phyloP scores from a whole-genome alignment of 2,329 filamentous ascomycete genomes.

The Alternaria incomplexa region DNA sequence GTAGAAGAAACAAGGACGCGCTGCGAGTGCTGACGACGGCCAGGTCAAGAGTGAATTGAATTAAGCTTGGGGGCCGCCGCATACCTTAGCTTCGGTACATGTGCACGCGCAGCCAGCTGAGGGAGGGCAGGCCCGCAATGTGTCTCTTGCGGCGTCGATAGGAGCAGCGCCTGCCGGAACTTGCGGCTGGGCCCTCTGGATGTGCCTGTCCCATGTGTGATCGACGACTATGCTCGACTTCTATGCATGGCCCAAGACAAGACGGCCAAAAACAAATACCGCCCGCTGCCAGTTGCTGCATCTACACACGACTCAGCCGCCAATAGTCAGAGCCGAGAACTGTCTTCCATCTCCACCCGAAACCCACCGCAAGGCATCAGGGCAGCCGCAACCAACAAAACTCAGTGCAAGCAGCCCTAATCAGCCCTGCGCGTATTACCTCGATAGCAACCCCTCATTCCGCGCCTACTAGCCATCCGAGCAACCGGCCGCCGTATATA shows the following conservation, averaged over 20 bases:
- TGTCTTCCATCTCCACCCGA: neutral
- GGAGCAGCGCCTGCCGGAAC: constrained; percentile 14
- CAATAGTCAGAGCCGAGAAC: neutral
- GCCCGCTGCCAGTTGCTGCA: constrained; percentile 2
- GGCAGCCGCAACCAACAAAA: neutral
- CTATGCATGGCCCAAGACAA: neutral
- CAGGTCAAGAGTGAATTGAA: neutral
- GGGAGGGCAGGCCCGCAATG: constrained; percentile 22
- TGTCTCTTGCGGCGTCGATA: constrained; percentile 10
- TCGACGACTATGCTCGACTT: neutral
- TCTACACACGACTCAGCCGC: neutral
- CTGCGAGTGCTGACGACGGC: neutral
- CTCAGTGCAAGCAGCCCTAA: neutral
- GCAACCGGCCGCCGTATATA: neutral
- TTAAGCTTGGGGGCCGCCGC: constrained; percentile 21
- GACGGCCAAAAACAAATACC: constrained; percentile 2
- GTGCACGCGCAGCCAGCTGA: constrained; percentile 24
- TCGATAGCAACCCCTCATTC: neutral
- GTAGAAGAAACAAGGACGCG: neutral
- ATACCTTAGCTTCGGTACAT: constrained; percentile 22
- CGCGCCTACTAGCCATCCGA: neutral
- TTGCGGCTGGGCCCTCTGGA: constrained; percentile 13
- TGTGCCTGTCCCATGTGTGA: neutral
- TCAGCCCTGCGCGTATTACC: neutral
- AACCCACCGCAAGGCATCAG: neutral